Conservation (phyloP, 495 filamentous ascomycete genomes). For the Neurospora hispaniola region DNA sequence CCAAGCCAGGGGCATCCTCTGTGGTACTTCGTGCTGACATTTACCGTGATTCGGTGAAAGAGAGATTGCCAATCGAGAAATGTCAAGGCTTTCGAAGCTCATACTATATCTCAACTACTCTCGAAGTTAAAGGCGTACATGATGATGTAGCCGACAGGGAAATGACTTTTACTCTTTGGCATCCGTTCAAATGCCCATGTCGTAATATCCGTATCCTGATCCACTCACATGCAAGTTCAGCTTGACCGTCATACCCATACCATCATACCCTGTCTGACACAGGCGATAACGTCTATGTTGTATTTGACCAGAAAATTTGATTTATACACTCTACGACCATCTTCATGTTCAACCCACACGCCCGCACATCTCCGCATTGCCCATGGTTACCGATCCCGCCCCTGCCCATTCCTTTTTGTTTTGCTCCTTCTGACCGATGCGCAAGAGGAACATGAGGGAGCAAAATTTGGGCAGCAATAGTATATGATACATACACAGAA, state of each 20-base stretch:
- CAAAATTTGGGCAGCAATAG: conserved; percentile 16
- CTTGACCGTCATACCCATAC: neutral
- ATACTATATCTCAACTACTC: neutral
- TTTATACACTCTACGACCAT: conserved; percentile 25
- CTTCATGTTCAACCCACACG: conserved; percentile 8
- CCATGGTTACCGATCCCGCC: conserved; percentile 2
- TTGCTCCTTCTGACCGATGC: conserved; percentile 23
- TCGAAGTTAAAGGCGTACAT: neutral
- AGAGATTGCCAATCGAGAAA: neutral
- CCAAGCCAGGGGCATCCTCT: neutral
- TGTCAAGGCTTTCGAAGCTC: neutral
- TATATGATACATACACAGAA: conserved; percentile 32
- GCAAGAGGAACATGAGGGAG: conserved; percentile 25
- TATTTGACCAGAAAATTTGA: conserved; percentile 26
- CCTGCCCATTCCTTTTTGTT: conserved; percentile 6
- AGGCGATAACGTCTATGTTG: conserved; percentile 19
- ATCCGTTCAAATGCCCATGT: neutral
- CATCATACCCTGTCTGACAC: neutral
- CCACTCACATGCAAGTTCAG: neutral
- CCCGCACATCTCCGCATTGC: neutral
- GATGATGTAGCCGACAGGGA: neutral
- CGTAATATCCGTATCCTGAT: neutral
- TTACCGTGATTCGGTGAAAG: neutral
- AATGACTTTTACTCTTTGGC: neutral
- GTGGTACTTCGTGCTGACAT: neutral